Percentiles rank a stretch among this genome's conserved stretches.
Conservation (phyloP, 306 rosid genomes). For the Heteromeles arbutifolia region DNA sequence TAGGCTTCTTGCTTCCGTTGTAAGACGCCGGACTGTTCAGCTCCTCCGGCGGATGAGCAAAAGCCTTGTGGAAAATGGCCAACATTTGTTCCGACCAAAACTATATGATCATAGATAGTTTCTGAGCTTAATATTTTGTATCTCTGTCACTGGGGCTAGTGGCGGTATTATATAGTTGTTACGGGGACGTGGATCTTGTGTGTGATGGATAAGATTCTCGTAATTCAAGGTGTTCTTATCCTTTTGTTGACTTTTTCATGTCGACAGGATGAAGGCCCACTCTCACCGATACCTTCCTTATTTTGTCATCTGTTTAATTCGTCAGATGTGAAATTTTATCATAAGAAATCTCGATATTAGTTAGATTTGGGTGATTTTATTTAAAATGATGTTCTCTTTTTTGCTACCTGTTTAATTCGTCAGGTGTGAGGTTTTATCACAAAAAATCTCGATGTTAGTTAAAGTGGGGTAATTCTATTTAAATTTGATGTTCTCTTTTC, state of each 20-base stretch:
- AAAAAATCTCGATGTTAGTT: too few species aligned
- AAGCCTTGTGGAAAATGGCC: slow-evolving; percentile 84
- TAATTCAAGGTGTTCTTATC: slow-evolving; percentile 17
- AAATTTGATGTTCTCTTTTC: too few species aligned
- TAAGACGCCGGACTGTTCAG: slow-evolving; percentile 85
- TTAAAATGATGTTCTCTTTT: too few species aligned
- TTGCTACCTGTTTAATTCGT: too few species aligned
- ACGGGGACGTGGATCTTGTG: slow-evolving; percentile 33
- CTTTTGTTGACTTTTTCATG: too few species aligned
- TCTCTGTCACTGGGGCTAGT: background rate
- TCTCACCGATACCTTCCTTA: fast-evolving
- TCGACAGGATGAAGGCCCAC: too few species aligned
- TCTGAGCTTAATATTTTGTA: background rate
- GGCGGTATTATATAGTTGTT: slow-evolving; percentile 2
- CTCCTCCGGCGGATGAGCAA: slow-evolving; percentile 93
- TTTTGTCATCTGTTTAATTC: fast-evolving
- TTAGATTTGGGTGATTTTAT: too few species aligned
- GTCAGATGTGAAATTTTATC: fast-evolving
- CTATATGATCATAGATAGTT: background rate
- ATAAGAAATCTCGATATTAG: too few species aligned
- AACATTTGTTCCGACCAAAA: slow-evolving; percentile 36
- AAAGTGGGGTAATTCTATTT: too few species aligned
- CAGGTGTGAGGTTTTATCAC: too few species aligned
- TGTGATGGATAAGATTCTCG: slow-evolving; percentile 54
- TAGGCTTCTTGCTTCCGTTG: slow-evolving; percentile 63